Base-by-base conservation (phyloP, 2,329 filamentous ascomycete species). In the Trichoderma cornu-damae region DNA sequence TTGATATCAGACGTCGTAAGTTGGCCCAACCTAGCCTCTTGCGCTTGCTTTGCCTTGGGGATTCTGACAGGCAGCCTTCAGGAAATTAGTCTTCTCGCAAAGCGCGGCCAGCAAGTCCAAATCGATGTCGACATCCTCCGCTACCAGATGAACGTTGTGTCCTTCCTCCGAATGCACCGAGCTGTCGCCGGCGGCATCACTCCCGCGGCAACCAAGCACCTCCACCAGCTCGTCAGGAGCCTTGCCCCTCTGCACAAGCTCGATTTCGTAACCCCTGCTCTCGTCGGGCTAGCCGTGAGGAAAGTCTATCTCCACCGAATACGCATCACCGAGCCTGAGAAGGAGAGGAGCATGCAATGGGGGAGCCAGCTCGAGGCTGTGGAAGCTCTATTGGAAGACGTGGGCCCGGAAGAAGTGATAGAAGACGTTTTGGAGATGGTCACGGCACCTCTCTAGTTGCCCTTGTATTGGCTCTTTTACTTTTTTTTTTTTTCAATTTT, bases 291-390 rank as follows among this genome's bases (percentile, higher is more conserved):
- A 44, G 94, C 94, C 4, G 86, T 87, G 2, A 84, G 84, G 60
- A 97, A 97, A 74, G 82, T 96, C 22, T 99, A 96, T 68, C 79
- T 88, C 16, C 94, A 99, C 73, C 86, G 91, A 7, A 84, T 99
- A 30, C 72, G 82, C 12, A 80, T 96, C 56, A 83, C 87, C 0
- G 72, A 74, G 1, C 80, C 89, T 1, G 80, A 84, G 60, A 83
- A 85, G 58, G 94, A 97, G 74, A 80, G 91, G 47, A 96, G 91
- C 69, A 81, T 96, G 76, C 90, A 96, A 70, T 99, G 95, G 85
- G 94, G 94, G 0, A 96, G 93, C 70, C 85, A 88, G 53, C 63
- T 87, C 0, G 78, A 80, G 28, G 88, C 88, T 3, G 83, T 96
- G 1, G 78, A 81, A 61, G 77, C 80, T 14, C 64, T 91, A 48